A percentile compares a stretch with the other conserved stretches of the same genome.
These are phyloP conservation scores for Kuraishia cidri DNA, from an alignment of 805 yeast species.

Conservation along the genomic window DNA sequence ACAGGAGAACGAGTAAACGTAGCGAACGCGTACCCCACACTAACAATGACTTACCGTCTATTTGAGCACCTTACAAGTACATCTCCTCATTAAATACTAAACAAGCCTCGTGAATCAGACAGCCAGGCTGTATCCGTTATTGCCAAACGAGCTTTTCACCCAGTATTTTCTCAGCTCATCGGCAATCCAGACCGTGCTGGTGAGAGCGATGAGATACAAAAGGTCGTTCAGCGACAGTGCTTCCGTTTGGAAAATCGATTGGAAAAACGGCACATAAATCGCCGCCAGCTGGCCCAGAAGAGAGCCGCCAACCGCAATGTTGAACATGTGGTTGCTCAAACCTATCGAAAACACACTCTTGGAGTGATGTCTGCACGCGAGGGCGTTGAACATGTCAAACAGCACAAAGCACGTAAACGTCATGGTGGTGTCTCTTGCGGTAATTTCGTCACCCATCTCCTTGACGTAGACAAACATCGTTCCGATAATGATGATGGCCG, in stretches of 20 bases:
- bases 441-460: constrained; percentile 82
- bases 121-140: constrained; percentile 3
- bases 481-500: constrained; percentile 70
- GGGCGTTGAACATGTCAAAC: constrained; percentile 95
- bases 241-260: constrained; percentile 89
- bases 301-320: constrained; percentile 84
- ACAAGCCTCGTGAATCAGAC: constrained; percentile 1
- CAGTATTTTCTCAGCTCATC: constrained; percentile 73
- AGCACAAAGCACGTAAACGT: constrained; percentile 95
- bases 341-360: constrained; percentile 84
- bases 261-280: constrained; percentile 89
- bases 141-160: neutral
- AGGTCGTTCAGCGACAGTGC: constrained; percentile 70
- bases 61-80: too few species aligned
- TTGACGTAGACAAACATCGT: constrained; percentile 79
- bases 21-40: too few species aligned
- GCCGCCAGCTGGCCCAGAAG: constrained; percentile 89
- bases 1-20: too few species aligned
- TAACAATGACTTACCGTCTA: neutral
- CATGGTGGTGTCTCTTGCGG: constrained; percentile 97
- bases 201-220: constrained; percentile 45
- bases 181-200: constrained; percentile 77
- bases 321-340: constrained; percentile 79
- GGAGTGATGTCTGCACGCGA: constrained; percentile 82
- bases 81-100: too few species aligned